These are phyloP conservation scores for Cercospora nicotianae DNA, from an alignment of 2,329 filamentous ascomycete species.

Conservation along the genomic window DNA sequence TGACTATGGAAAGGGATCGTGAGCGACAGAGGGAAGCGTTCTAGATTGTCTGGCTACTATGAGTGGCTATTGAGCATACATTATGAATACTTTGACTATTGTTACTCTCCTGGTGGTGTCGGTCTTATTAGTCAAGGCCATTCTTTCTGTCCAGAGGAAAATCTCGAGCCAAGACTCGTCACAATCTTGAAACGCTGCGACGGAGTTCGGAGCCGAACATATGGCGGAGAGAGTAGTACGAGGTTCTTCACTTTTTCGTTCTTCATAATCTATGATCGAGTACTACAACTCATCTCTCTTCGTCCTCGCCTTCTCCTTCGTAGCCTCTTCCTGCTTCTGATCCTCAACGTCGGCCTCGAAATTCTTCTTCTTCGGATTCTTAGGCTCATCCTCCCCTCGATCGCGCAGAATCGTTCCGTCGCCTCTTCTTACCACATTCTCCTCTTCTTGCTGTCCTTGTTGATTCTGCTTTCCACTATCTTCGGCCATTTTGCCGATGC, in stretches of 20 bases:
- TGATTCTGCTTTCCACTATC: conserved; percentile 30
- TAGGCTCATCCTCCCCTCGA: conserved; percentile 34
- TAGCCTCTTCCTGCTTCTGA: conserved; percentile 30
- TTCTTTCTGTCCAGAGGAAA: not conserved
- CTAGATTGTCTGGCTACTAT: not conserved
- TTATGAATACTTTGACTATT: not conserved
- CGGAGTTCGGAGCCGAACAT: not conserved
- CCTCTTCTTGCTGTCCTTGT: conserved; percentile 21
- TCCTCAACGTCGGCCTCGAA: conserved; percentile 55
- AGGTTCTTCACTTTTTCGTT: not conserved
- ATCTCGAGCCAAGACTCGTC: not conserved
- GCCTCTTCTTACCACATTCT: conserved; percentile 39
- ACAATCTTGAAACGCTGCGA: not conserved
- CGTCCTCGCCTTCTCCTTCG: conserved; percentile 10
- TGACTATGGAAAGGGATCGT: not conserved
- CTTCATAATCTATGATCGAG: not conserved
- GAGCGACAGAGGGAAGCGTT: not conserved
- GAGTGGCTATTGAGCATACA: not conserved
- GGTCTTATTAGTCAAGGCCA: not conserved
- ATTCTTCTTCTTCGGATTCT: conserved; percentile 63
- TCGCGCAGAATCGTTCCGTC: conserved; percentile 50
- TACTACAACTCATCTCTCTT: conserved; percentile 39
- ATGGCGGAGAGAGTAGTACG: not conserved
- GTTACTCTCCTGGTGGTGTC: not conserved
- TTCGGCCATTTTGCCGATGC: conserved; percentile 49